Evolutionary conservation across 371 early-diverging fungal species (phyloP).

Genomic region (Circinella minor): DNA sequence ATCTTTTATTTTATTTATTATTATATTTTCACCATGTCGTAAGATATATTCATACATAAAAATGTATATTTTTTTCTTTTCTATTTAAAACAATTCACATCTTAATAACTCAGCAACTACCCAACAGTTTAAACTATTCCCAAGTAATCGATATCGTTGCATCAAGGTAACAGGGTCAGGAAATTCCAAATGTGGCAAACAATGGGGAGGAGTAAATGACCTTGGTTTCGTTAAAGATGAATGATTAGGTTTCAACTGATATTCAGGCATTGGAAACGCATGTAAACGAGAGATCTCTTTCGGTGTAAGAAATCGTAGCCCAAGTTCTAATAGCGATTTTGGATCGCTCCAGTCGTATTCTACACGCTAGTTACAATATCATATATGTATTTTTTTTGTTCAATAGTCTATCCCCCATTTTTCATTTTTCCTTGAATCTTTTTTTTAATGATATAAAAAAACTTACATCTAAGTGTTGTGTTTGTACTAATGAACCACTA

Average conservation of each 20-base stretch:
- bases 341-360: constrained; percentile 57
- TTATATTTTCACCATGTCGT: too few species aligned
- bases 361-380: constrained; percentile 6
- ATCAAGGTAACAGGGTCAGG: constrained; percentile 53
- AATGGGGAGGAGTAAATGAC: constrained; percentile 24
- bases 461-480: constrained; percentile 46
- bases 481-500: constrained; percentile 71
- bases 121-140: constrained; percentile 77
- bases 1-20: too few species aligned
- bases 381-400: background rate
- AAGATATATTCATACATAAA: background rate
- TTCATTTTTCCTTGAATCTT: background rate
- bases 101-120: constrained; percentile 69
- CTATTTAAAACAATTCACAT: constrained; percentile 40
- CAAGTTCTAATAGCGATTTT: constrained; percentile 55
- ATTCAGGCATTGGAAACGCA: constrained; percentile 63
- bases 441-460: background rate
- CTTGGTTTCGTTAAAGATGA: background rate
- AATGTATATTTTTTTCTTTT: background rate
- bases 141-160: constrained; percentile 72
- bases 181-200: constrained; percentile 46
- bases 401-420: too few species aligned
- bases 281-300: constrained; percentile 78
- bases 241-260: constrained; percentile 6
- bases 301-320: constrained; percentile 79